Evolutionary conservation across 2,329 filamentous ascomycete species (phyloP).

Genomic region (Botrytis deweyae): DNA sequence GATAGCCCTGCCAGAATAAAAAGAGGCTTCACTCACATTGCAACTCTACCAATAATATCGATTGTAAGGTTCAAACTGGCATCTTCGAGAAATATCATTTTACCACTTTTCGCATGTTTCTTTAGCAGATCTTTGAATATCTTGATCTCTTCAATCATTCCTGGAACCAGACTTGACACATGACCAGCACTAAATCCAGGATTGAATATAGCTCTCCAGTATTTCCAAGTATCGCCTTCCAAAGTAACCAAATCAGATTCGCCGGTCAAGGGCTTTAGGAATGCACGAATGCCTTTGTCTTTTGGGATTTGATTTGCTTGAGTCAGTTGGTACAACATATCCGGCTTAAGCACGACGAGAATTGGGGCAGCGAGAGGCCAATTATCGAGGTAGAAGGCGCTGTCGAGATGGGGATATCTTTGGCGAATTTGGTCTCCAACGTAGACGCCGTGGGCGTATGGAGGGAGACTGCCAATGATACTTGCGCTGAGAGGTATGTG

Average conservation of each 20-base stretch:
- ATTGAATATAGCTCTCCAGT: constrained; percentile 24
- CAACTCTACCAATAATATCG: constrained; percentile 9
- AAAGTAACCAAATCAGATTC: constrained; percentile 10
- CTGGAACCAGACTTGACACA: constrained; percentile 21
- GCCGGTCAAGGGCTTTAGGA: constrained; percentile 11
- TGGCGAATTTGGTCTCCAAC: constrained; percentile 9
- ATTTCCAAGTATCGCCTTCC: constrained; percentile 23
- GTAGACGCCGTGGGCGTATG: constrained; percentile 1
- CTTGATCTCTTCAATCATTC: constrained; percentile 22
- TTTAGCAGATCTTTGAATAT: constrained; percentile 18
- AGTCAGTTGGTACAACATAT: constrained; percentile 21
- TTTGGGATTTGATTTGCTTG: constrained; percentile 15
- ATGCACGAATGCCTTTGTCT: constrained; percentile 11
- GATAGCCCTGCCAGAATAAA: neutral
- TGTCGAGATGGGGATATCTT: constrained; percentile 2
- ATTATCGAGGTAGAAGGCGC: constrained; percentile 21
- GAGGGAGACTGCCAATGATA: neutral
- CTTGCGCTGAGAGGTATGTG: constrained; percentile 10
- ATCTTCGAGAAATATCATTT: neutral
- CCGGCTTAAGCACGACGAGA: constrained; percentile 21
- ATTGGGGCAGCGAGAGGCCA: constrained; percentile 22
- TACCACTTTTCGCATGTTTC: neutral
- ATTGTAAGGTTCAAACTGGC: neutral
- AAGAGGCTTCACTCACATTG: neutral
- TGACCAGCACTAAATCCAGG: constrained; percentile 25